Evolutionary conservation across 1,284 basidiomycete genomes (phyloP), one percentile per base, ranked within the genome.

Genomic region (Mrakiaceae sp.): DNA sequence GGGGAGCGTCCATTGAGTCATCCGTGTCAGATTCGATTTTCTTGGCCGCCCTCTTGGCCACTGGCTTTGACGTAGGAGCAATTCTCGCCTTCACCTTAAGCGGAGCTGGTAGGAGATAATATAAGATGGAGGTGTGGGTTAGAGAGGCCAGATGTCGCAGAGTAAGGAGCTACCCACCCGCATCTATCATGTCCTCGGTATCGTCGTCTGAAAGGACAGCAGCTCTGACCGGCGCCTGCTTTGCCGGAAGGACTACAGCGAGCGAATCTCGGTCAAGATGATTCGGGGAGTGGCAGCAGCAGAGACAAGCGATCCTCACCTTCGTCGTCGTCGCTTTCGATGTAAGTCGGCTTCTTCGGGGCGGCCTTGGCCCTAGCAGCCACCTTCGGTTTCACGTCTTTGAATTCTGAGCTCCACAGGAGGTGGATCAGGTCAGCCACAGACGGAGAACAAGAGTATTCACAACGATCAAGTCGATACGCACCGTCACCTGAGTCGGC

Each of bases 331-430:
- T 66, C 9, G 67, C 57, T 55, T 65, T 68, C 14, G 58, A 58
- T 39, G 57, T 58, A 63, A n/a, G 67, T 50, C 44, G 67, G 64
- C 68, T 71, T 75, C 70, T 70, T 72, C 6, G 69, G 14, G 11
- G 70, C 67, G 3, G 72, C 65, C 64, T 72, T 74, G 57, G 65
- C 40, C 5, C 70, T 64, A 3, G 64, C 49, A 1, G 60, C 50
- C 2, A 62, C 62, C 58, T 72, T 72, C 4, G 71, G 67, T 63
- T 71, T 70, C 8, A 85, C 59, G 63, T 73, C 76, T 70, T 81
- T 79, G 6, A 11, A 12, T 43, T 57, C 43, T 57, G 42, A 6
- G 5, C 14, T 10, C 5, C 39, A 7, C 10, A 43, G 10, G 51
- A 39, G 51, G n/a, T 11, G 39, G 5, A 27, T 7, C 16, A 5